Evolutionary conservation across 768 basidiomycete species (phyloP).

Genomic region (Megacollybia marginata): DNA sequence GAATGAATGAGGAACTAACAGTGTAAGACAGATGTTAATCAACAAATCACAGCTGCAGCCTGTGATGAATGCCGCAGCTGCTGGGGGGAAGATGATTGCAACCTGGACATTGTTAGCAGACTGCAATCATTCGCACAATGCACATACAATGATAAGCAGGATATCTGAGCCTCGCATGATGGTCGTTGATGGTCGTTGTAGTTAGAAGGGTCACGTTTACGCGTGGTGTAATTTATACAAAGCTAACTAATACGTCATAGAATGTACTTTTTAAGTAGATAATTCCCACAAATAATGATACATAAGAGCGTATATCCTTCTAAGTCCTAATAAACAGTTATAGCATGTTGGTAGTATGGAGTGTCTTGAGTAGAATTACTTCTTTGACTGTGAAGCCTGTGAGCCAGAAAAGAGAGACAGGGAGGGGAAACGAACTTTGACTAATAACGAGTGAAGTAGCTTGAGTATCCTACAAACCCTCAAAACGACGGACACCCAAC

Average conservation of each 20-base stretch:
- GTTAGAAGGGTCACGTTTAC: neutral
- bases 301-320: neutral
- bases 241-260: no score
- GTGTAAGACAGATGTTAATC: constrained; percentile 74
- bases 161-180: neutral
- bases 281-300: no score
- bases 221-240: no score
- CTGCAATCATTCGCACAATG: neutral
- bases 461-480: neutral
- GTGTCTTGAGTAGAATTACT: constrained; percentile 4
- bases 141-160: neutral
- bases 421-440: neutral
- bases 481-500: neutral
- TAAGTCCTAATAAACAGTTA: no score
- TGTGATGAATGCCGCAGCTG: constrained; percentile 67
- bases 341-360: neutral
- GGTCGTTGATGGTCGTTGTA: neutral
- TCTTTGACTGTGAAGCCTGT: constrained; percentile 2
- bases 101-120: constrained; percentile 32
- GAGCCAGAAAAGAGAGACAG: neutral
- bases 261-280: no score
- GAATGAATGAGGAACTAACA: constrained; percentile 34
- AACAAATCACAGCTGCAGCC: constrained; percentile 85
- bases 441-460: neutral
- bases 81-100: constrained; percentile 76